Evolutionary conservation across 169 alveolate species (phyloP).

Genomic region (Amoebophrya sp.): DNA sequence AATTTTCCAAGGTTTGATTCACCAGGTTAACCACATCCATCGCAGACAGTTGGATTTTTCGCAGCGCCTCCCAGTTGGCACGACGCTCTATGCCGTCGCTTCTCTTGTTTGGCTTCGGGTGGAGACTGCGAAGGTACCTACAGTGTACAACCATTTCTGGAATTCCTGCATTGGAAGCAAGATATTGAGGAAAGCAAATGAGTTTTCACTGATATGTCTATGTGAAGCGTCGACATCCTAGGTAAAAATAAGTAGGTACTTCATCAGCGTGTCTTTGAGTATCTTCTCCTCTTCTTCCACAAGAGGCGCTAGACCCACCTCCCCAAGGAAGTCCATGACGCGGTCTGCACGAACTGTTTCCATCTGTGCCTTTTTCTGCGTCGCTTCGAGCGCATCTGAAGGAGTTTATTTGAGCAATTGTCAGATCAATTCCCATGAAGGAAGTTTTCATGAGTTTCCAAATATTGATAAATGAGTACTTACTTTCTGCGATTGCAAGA

Average conservation of each 20-base stretch:
- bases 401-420: not conserved
- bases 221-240: too few species aligned
- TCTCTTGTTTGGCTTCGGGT: too few species aligned
- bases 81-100: too few species aligned
- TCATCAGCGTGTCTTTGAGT: not conserved
- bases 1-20: not conserved
- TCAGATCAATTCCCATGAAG: not conserved
- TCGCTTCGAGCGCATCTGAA: not conserved
- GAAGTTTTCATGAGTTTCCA: not conserved
- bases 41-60: not conserved
- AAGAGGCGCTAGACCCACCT: not conserved
- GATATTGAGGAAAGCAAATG: too few species aligned
- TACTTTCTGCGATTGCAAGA: too few species aligned
- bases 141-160: too few species aligned
- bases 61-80: not conserved
- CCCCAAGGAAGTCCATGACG: not conserved
- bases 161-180: too few species aligned
- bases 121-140: too few species aligned
- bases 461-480: too few species aligned
- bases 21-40: not conserved
- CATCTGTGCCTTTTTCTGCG: not conserved
- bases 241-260: too few species aligned
- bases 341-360: not conserved
- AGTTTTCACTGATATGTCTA: too few species aligned
- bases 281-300: conserved; percentile 10